Percentiles rank a stretch among this genome's conserved stretches.
Evolutionary conservation across 1,139 yeast genomes (phyloP).

Genomic region (Blastobotrys illinoisensis): DNA sequence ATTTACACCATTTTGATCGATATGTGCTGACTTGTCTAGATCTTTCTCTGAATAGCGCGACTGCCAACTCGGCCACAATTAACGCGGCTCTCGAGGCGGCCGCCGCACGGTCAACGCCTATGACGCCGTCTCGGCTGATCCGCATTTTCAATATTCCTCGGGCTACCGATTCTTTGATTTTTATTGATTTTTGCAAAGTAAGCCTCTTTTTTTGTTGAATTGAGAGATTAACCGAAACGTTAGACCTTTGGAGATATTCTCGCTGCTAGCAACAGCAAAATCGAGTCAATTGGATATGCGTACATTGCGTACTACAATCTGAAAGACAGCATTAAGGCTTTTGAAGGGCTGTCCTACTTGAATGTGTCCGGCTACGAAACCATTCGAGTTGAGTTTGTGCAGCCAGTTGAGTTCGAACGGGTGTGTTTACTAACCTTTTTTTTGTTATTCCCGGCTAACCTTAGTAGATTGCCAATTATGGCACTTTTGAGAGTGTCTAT

Average conservation of each 20-base stretch:
- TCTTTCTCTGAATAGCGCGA: background rate
- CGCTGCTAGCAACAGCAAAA: conserved; percentile 7
- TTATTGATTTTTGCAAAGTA: conserved; percentile 14
- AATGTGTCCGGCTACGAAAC: conserved; percentile 1
- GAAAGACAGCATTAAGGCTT: conserved; percentile 25
- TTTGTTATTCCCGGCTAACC: too few species aligned
- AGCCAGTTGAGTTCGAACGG: conserved; percentile 16
- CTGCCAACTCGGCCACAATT: background rate
- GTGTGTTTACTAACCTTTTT: conserved; percentile 9
- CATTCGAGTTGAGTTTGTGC: conserved; percentile 11
- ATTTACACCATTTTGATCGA: too few species aligned
- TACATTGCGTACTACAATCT: conserved; percentile 26
- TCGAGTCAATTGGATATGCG: conserved; percentile 13
- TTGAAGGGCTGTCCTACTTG: conserved; percentile 12
- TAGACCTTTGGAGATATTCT: conserved; percentile 13
- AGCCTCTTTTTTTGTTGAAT: background rate
- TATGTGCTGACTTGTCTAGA: too few species aligned
- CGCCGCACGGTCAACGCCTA: background rate
- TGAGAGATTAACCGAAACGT: background rate
- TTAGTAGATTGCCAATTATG: background rate
- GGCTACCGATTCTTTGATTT: conserved; percentile 8
- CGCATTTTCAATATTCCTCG: conserved; percentile 12
- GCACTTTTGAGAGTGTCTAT: background rate
- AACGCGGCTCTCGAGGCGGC: background rate
- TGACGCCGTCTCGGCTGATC: conserved; percentile 5